These are phyloP conservation scores for Basipetospora chlamydospora DNA, from an alignment of 2,329 filamentous ascomycete genomes.

Conservation along the genomic window DNA sequence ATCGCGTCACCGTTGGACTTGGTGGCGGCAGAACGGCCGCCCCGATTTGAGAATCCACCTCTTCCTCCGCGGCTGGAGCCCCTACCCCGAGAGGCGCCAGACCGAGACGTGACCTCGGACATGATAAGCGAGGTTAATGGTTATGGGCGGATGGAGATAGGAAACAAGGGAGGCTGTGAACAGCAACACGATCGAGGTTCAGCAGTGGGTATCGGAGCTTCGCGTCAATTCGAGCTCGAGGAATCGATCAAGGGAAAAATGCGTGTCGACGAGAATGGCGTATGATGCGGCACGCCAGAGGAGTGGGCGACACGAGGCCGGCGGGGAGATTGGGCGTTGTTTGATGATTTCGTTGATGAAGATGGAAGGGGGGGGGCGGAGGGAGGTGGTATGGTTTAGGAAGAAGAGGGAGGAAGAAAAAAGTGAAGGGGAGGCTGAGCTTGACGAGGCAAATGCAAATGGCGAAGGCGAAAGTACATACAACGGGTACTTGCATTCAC, in stretches of 20 bases:
- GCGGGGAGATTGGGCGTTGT: constrained; percentile 1
- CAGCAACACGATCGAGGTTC: no score
- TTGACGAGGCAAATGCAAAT: constrained; percentile 6
- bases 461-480: constrained; percentile 4
- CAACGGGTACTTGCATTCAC: no score
- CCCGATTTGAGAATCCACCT: constrained; percentile 59
- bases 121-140: constrained; percentile 38
- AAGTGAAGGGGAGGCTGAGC: constrained; percentile 9
- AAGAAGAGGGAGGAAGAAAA: constrained; percentile 3
- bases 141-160: constrained; percentile 5
- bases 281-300: constrained; percentile 1
- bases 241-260: no score
- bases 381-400: constrained; percentile 15
- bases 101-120: constrained; percentile 87
- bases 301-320: constrained; percentile 3
- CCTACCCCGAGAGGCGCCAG: constrained; percentile 74
- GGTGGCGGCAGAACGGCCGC: constrained; percentile 47
- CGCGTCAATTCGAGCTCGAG: constrained; percentile 1
- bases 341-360: constrained; percentile 2
- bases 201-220: constrained; percentile 3
- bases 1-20: constrained; percentile 58
- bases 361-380: constrained; percentile 10
- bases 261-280: no score
- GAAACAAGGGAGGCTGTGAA: constrained; percentile 3
- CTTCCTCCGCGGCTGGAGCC: constrained; percentile 77